A percentile compares a stretch with the other conserved stretches of the same genome.
Conservation (phyloP, 2,329 filamentous ascomycete genomes). For the Aspergillus ochraceus region DNA sequence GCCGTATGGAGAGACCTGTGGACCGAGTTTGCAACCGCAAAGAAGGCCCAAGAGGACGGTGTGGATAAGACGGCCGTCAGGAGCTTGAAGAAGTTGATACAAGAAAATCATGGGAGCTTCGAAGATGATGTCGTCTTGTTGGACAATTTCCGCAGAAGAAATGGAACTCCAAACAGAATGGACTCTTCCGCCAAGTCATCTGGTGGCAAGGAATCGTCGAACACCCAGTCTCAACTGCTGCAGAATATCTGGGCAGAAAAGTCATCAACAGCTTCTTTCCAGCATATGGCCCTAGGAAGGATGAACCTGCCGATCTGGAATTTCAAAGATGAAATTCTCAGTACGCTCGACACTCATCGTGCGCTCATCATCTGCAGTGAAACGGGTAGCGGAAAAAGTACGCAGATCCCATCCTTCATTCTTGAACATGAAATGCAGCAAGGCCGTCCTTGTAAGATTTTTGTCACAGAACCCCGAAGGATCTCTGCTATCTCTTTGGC, state of each 20-base stretch:
- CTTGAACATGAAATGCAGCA: slow-evolving; percentile 82
- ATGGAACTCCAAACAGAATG: slow-evolving; percentile 31
- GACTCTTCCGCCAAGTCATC: slow-evolving; percentile 25
- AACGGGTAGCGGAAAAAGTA: slow-evolving; percentile 96
- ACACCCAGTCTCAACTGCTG: slow-evolving; percentile 47
- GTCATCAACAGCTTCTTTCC: slow-evolving; percentile 58
- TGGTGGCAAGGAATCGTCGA: slow-evolving; percentile 21
- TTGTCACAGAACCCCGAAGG: slow-evolving; percentile 90
- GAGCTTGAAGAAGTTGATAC: slow-evolving; percentile 53
- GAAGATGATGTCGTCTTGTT: slow-evolving; percentile 75
- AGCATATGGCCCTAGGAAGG: slow-evolving; percentile 75
- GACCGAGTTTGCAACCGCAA: slow-evolving; percentile 70
- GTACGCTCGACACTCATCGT: slow-evolving; percentile 74
- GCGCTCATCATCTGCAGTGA: slow-evolving; percentile 94
- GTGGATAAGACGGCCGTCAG: slow-evolving; percentile 69
- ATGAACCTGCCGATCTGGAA: slow-evolving; percentile 86
- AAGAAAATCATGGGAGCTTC: slow-evolving; percentile 45
- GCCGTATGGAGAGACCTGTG: slow-evolving; percentile 82
- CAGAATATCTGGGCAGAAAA: slow-evolving; percentile 55
- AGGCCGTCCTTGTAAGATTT: slow-evolving; percentile 84
- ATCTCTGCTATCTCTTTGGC: slow-evolving; percentile 96
- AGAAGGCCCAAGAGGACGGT: slow-evolving; percentile 69
- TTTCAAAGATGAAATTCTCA: slow-evolving; percentile 75
- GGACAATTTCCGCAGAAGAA: slow-evolving; percentile 66
- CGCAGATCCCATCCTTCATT: slow-evolving; percentile 92